Evolutionary conservation across 2,329 filamentous ascomycete species (phyloP), one percentile per base, ranked within the genome.

Genomic region (Ceratocystis lukuohia): DNA sequence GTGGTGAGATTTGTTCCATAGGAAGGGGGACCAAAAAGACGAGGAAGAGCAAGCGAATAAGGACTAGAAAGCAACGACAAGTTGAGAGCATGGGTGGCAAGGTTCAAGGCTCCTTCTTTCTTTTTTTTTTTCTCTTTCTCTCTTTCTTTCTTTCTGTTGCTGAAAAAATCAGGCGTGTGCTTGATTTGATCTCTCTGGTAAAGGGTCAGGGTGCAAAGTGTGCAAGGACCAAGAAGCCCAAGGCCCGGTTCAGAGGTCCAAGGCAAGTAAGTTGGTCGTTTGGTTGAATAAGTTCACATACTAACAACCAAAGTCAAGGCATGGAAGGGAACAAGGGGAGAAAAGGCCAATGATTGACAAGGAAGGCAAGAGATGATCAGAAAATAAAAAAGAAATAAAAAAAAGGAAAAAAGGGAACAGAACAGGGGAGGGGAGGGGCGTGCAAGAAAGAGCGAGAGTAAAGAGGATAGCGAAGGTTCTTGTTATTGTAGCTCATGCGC

Each of bases 1-100:
- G 56, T 59, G 56, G 56, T 59, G 30, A 59, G 56, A 59, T 59
- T 59, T 59, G 56, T 59, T 59, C 56, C 56, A 59, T 59, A 59
- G 56, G 56, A 59, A 59, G 56, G 48, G 48, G 48, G 48, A 53
- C 48, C 48, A 53, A 59, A 33, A 59, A 37, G 56, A 59, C 15
- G 28, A 59, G 56, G 6, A 59, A 30, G 25, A n/a, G 56, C 30
- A 59, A 25, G 56, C 30, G 30, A 33, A 37, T 59, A 37, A n/a
- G 56, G 56, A 33, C 56, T n/a, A 59, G 56, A 59, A 59, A 59
- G 56, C 56, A 59, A 59, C 56, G 17, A 37, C 28, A 17, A 59
- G 56, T 59, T 37, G 28, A 37, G 28, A 37, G 17, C 56, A 59
- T 59, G 56, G 56, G 56, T 59, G 56, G 56, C 56, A 59, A 59